Evolutionary conservation across 148 eudicot genomes (phyloP).

Genomic region (Dianthus caryophyllus): DNA sequence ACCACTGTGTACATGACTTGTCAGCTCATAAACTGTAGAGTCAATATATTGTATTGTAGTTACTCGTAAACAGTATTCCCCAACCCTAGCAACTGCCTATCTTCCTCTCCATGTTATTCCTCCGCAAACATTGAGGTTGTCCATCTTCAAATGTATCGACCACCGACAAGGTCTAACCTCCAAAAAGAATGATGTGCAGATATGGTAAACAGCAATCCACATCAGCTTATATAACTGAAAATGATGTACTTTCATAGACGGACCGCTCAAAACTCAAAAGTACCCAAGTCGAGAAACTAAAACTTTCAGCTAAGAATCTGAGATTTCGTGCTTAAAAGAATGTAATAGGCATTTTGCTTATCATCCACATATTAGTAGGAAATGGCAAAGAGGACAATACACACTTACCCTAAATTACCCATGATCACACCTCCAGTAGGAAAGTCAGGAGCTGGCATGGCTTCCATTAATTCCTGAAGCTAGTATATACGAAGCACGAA

Average conservation of each 20-base stretch:
- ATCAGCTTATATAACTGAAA: not conserved
- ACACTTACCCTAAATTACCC: constrained; percentile 87
- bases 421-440: constrained; percentile 95
- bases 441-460: constrained; percentile 98
- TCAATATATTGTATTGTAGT: no score
- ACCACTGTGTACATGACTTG: no score
- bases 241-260: not conserved
- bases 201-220: not conserved
- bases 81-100: not conserved
- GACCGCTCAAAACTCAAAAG: not conserved
- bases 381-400: constrained; percentile 6
- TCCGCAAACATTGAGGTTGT: no score
- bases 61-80: no score
- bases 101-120: no score
- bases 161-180: no score
- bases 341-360: not conserved
- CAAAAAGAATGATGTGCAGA: not conserved
- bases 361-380: not conserved
- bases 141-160: no score
- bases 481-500: constrained; percentile 27
- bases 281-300: not conserved
- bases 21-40: no score
- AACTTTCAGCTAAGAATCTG: not conserved
- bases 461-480: constrained; percentile 93
- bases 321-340: not conserved